These are phyloP conservation scores for Jatropha curcas DNA, from an alignment of 345 rosid genomes.

Conservation along the genomic window DNA sequence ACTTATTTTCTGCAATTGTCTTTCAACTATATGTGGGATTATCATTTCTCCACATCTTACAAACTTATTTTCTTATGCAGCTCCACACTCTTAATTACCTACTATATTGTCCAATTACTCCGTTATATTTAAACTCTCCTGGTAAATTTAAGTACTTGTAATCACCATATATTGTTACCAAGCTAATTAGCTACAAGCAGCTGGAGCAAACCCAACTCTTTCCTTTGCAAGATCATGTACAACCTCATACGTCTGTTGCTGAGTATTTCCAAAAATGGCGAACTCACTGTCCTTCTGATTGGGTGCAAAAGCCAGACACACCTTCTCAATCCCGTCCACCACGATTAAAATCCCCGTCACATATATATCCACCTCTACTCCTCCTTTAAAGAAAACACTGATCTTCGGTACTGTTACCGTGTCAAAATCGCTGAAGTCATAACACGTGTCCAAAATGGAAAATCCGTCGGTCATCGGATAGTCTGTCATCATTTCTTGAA, in stretches of 20 bases:
- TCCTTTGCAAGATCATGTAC: slow-evolving; percentile 4
- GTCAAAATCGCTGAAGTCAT: slow-evolving; percentile 17
- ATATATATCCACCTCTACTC: background rate
- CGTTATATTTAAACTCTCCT: too few relatives aligned
- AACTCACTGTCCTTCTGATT: background rate
- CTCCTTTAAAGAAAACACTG: background rate
- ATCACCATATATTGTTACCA: too few relatives aligned
- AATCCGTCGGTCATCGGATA: slow-evolving; percentile 16
- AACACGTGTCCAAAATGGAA: slow-evolving; percentile 34
- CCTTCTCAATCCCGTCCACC: background rate
- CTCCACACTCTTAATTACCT: too few relatives aligned
- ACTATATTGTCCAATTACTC: too few relatives aligned
- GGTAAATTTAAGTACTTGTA: too few relatives aligned
- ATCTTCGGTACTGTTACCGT: slow-evolving; percentile 9
- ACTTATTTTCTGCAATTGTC: too few relatives aligned
- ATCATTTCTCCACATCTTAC: too few relatives aligned
- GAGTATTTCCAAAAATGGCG: slow-evolving; percentile 12
- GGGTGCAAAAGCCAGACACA: slow-evolving; percentile 16
- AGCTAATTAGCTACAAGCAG: slow-evolving; percentile 8
- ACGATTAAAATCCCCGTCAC: background rate
- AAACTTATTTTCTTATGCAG: too few relatives aligned
- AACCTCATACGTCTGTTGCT: slow-evolving; percentile 10
- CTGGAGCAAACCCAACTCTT: slow-evolving; percentile 14
- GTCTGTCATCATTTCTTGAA: slow-evolving; percentile 19
- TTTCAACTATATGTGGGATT: too few relatives aligned